Base-by-base conservation (phyloP, 2,329 filamentous ascomycete genomes). In the Passalora sequoiae region DNA sequence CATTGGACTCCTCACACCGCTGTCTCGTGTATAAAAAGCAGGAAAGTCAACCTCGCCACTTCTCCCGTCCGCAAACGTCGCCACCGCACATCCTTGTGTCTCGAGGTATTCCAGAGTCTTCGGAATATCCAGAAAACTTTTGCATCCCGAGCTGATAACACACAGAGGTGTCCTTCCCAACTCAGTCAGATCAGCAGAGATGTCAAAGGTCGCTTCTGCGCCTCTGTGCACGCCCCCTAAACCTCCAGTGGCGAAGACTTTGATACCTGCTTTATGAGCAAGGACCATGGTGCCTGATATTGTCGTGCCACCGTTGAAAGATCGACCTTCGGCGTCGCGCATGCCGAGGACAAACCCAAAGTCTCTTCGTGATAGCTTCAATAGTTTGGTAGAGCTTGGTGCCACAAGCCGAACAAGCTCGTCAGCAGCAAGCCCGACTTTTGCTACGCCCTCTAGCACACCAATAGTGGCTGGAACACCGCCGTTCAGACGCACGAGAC, bases 131-230 rank as follows among this genome's bases (percentile, higher is more conserved):
- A 98, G 74, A 65, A 98, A 97, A 50, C 91, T 92, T 69, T 98
- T 98, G 69, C 88, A 94, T 10, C 92, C 92, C 53, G 86, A 88
- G 65, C 84, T 86, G 40, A 98, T 74, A 2, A 98, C 89, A 19
- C 89, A 84, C 40, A 98, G 83, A 8, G 86, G 80, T 6, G 89
- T 96, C 45, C 89, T 78, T 12, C 92, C 89, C 38, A 98, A 78
- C 72, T 97, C 92, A 3, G 87, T 96, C 48, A 98, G 74, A 67
- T 98, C 92, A 29, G 92, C 91, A 48, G 91, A 97, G 50, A 98
- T 80, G 63, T 98, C 92, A 81, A 97, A 84, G 6, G 84, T 86
- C 54, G 76, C 76, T 63, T 96, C 84, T 36, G 82, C 92, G 41
- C 87, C 89, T 32, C 89, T 81, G 66, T 98, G 92, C 17, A 98